Evolutionary conservation across 1,284 basidiomycete genomes (phyloP).

Genomic region (Apiotrichum domesticum): DNA sequence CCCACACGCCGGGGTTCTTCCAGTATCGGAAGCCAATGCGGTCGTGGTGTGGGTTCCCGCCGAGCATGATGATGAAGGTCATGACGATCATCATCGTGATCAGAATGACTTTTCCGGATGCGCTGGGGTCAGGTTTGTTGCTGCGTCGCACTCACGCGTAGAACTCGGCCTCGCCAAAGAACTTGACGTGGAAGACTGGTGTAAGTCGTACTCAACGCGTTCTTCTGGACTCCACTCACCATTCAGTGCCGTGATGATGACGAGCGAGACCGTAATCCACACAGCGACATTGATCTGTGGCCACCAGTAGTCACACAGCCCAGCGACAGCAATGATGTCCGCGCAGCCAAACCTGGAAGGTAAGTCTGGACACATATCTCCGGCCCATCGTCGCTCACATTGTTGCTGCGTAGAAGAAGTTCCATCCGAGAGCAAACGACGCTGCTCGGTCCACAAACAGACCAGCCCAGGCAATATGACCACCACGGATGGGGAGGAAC

Average conservation of each 20-base stretch:
- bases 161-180: conserved; percentile 23
- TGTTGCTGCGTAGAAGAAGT: conserved; percentile 21
- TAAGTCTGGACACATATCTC: conserved; percentile 10
- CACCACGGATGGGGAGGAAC: conserved; percentile 16
- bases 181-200: conserved; percentile 4
- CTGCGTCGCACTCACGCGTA: background rate
- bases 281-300: conserved; percentile 21
- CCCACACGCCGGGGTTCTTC: conserved; percentile 26
- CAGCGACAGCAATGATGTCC: conserved; percentile 27
- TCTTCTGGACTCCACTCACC: background rate
- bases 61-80: conserved; percentile 29
- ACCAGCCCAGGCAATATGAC: conserved; percentile 15
- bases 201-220: no score
- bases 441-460: conserved; percentile 15
- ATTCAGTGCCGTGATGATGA: conserved; percentile 19
- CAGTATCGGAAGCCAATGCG: conserved; percentile 29
- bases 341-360: conserved; percentile 7
- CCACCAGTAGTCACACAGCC: conserved; percentile 24
- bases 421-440: conserved; percentile 19
- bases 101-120: conserved; percentile 23
- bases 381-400: conserved; percentile 4
- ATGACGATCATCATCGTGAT: conserved; percentile 23
- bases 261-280: conserved; percentile 20
- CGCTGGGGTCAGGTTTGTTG: background rate
- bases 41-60: conserved; percentile 29